These are phyloP conservation scores for Hygrophoropsis aurantiaca DNA, from an alignment of 768 basidiomycete species.

Conservation along the genomic window DNA sequence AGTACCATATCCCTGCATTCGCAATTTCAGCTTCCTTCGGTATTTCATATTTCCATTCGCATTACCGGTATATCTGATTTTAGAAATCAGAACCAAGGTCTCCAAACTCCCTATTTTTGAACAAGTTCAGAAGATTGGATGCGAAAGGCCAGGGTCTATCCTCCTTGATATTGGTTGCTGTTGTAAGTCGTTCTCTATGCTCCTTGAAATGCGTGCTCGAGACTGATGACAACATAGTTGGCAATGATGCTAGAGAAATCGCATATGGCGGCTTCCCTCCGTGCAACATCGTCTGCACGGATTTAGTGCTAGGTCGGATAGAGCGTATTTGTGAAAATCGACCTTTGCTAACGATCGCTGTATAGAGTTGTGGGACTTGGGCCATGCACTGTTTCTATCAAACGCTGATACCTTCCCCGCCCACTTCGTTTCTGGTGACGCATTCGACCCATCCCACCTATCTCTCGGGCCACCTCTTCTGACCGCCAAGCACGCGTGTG, in stretches of 20 bases:
- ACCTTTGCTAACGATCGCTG: neutral
- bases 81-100: too few species aligned
- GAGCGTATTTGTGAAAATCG: too few species aligned
- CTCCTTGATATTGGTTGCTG: slow-evolving; percentile 43
- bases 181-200: slow-evolving; percentile 20
- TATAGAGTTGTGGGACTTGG: slow-evolving; percentile 56
- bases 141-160: slow-evolving; percentile 29
- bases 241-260: slow-evolving; percentile 35
- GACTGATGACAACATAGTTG: too few species aligned
- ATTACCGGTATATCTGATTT: neutral
- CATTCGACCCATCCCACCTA: slow-evolving; percentile 45
- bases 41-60: neutral
- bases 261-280: slow-evolving; percentile 38
- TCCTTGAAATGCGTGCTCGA: too few species aligned
- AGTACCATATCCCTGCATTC: slow-evolving; percentile 22
- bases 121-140: slow-evolving; percentile 28
- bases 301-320: slow-evolving; percentile 32
- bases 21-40: slow-evolving; percentile 16
- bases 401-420: slow-evolving; percentile 51
- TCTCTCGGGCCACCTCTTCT: slow-evolving; percentile 27
- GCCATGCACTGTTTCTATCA: slow-evolving; percentile 57
- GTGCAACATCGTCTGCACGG: slow-evolving; percentile 31
- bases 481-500: slow-evolving; percentile 10
- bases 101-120: neutral
- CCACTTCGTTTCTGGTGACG: slow-evolving; percentile 54